phyloP scores from a whole-genome alignment of 208 protist species.

The Leishmania braziliensis region DNA sequence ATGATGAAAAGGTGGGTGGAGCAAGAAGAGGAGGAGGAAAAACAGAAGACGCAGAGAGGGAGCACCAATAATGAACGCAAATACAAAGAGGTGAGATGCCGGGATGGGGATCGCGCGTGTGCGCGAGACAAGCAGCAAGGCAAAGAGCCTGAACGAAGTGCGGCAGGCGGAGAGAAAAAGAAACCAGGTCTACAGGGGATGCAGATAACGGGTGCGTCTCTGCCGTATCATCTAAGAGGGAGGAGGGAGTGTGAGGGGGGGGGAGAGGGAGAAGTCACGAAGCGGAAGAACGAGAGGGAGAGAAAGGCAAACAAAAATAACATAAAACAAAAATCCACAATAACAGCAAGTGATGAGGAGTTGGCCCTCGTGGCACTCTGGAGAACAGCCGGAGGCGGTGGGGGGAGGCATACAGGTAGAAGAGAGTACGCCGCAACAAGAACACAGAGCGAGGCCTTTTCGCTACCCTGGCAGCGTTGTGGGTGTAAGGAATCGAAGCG shows the following conservation, averaged over 20 bases:
- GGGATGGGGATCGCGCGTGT: too few relatives aligned
- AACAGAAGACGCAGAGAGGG: too few relatives aligned
- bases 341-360: too few relatives aligned
- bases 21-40: too few relatives aligned
- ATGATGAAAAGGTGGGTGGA: too few relatives aligned
- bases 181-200: constrained; percentile 12
- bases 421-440: background rate
- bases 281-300: constrained; percentile 12
- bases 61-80: too few relatives aligned
- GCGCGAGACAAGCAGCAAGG: too few relatives aligned
- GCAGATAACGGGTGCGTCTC: background rate
- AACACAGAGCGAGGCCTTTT: background rate
- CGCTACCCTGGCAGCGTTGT: background rate
- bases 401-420: constrained; percentile 1
- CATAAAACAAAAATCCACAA: constrained; percentile 11
- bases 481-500: background rate
- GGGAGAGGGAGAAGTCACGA: background rate
- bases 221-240: background rate
- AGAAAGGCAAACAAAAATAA: constrained; percentile 22
- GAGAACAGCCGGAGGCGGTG: background rate
- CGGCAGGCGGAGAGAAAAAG: constrained; percentile 2
- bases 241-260: background rate
- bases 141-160: too few relatives aligned
- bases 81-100: too few relatives aligned
- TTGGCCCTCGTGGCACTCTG: background rate